Evolutionary conservation across 148 eudicot species (phyloP).

Genomic region (Diospyros kaki): DNA sequence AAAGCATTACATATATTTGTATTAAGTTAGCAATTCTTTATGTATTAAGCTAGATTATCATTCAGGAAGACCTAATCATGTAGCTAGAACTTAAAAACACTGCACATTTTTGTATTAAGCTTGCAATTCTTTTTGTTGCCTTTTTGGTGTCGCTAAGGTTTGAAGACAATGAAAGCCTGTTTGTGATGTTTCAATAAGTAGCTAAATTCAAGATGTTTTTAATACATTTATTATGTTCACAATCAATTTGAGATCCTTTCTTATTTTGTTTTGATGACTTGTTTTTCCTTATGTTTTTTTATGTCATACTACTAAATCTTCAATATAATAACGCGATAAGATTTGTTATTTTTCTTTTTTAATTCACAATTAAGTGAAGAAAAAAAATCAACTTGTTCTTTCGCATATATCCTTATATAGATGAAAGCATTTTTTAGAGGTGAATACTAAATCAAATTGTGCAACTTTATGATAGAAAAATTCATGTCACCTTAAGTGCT

Average conservation of each 20-base stretch:
- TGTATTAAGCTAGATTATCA: background rate
- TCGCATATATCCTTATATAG: slow-evolving; percentile 28
- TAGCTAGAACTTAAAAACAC: background rate
- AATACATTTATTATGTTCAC: background rate
- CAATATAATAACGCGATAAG: background rate
- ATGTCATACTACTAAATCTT: background rate
- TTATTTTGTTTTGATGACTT: background rate
- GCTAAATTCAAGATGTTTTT: background rate
- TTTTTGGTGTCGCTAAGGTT: background rate
- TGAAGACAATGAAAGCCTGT: too few species aligned
- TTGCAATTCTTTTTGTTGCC: background rate
- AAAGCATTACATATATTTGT: too few species aligned
- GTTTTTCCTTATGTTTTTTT: background rate
- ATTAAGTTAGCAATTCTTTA: too few species aligned
- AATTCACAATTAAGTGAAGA: too few species aligned
- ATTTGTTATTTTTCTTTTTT: too few species aligned
- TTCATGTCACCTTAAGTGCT: too few species aligned
- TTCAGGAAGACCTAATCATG: background rate
- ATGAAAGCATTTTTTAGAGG: slow-evolving; percentile 91
- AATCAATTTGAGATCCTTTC: background rate
- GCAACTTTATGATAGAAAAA: too few species aligned
- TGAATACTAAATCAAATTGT: too few species aligned
- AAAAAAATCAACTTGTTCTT: background rate
- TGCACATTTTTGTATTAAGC: background rate
- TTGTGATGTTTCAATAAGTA: too few species aligned